Conservation (phyloP, 306 rosid genomes). For the Phaseolus lunatus region DNA sequence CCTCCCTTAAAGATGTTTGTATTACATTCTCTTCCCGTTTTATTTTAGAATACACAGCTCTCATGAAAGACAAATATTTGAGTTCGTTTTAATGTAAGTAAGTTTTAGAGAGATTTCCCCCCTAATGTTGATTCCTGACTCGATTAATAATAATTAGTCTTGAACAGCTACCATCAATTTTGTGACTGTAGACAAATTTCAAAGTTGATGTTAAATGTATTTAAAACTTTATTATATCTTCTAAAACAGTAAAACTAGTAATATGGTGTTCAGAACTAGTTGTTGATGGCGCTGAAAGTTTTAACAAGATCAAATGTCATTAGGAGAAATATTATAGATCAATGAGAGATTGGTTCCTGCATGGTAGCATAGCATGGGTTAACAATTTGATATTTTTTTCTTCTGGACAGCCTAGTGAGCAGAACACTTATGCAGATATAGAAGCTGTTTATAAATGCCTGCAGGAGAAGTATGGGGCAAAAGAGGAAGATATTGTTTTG, state of each 20-base stretch:
- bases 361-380: neutral
- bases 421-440: constrained; percentile 40
- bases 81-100: neutral
- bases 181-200: neutral
- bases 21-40: neutral
- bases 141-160: neutral
- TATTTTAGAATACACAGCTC: neutral
- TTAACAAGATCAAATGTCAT: neutral
- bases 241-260: neutral
- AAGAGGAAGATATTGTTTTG: constrained; percentile 36
- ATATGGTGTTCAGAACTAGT: neutral
- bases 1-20: neutral
- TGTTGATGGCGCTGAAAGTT: neutral
- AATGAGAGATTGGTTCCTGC: neutral
- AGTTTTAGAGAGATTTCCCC: too few species aligned
- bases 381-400: neutral
- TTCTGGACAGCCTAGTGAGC: constrained; percentile 38
- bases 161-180: neutral
- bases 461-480: constrained; percentile 37
- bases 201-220: too few species aligned
- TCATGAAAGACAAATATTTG: neutral
- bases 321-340: neutral
- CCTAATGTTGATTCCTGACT: too few species aligned
- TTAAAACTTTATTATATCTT: neutral
- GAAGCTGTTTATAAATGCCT: constrained; percentile 40